Base-by-base conservation (phyloP, 495 filamentous ascomycete genomes). In the Aspergillus avenaceus region DNA sequence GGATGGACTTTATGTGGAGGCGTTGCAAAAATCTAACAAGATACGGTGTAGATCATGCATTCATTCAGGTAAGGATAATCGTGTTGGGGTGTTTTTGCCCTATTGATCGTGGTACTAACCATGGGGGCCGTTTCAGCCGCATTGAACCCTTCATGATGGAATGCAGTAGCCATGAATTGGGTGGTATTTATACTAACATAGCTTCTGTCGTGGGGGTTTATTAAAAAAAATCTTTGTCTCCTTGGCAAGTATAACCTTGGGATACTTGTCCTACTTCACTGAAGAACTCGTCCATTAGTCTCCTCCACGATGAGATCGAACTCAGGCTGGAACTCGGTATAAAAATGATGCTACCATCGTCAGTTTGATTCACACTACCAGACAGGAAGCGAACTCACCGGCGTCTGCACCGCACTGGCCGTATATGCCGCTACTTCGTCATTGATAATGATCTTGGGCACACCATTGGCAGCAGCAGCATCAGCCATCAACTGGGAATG, bases 401-500 rank as follows among this genome's bases (percentile, higher is more conserved):
- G 60, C 42, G 67, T 73, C 54, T 75, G 71, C 22, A 64, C 65
- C 24, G 65, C 58, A 31, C 66, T 56, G 21, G 71, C 71, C 7
- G 70, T 75, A 44, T 65, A 72, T 25, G 67, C 45, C 9, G 72
- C 72, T 11, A 66, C 65, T 13, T 71, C 57, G 38, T 67, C 43
- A 4, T 49, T 47, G 28, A 79, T 68, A 24, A 80, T 78, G 64
- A 73, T 83, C 69, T 82, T 76, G 32, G 78, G 70, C 7, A 80
- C 62, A n/a, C 74, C 76, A 19, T 71, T 79, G 1, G 74, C 76
- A 1, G 83, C 72, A 0, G 83, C 83, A 2, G 82, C 82, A 50
- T 86, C 83, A 0, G 81, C 83, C 36, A 87, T 65, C 22, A 87
- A 65, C 58, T 87, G 84, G 8, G 81, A 79, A 37, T 84, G 81